Conservation (phyloP, 306 rosid genomes). For the Rosa lucieae region DNA sequence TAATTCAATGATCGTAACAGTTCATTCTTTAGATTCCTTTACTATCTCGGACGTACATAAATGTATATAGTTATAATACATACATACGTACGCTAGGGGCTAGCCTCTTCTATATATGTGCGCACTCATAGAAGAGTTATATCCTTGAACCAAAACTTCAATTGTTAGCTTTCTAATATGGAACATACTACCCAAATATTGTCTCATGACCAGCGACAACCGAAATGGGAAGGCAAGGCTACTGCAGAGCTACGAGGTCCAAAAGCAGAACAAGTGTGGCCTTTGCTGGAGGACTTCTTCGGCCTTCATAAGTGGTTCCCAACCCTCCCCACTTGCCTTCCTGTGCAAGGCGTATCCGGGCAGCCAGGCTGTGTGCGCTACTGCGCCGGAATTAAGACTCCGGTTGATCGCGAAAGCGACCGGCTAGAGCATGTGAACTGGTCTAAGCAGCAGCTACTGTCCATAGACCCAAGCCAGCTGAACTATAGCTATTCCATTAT, state of each 20-base stretch:
- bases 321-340: slow-evolving; percentile 42
- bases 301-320: slow-evolving; percentile 63
- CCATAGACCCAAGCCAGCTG: slow-evolving; percentile 32
- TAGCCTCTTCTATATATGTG: not conserved
- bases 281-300: slow-evolving; percentile 53
- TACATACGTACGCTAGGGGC: too few species aligned
- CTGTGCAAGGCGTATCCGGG: slow-evolving; percentile 45
- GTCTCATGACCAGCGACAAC: not conserved
- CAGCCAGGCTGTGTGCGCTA: slow-evolving; percentile 48
- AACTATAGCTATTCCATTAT: slow-evolving; percentile 35
- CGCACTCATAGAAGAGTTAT: not conserved
- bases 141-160: not conserved
- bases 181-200: slow-evolving; percentile 3
- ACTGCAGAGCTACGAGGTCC: slow-evolving; percentile 26
- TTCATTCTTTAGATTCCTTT: too few species aligned
- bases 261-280: slow-evolving; percentile 53
- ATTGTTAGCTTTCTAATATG: not conserved
- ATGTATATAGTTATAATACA: too few species aligned
- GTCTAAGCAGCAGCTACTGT: slow-evolving; percentile 55
- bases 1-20: too few species aligned
- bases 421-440: slow-evolving; percentile 32
- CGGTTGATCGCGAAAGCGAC: slow-evolving; percentile 6
- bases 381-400: slow-evolving; percentile 62
- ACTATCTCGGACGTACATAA: too few species aligned
- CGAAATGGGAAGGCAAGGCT: slow-evolving; percentile 53